phyloP scores from a whole-genome alignment of 2,329 filamentous ascomycete species.

The Cercospora sesami region DNA sequence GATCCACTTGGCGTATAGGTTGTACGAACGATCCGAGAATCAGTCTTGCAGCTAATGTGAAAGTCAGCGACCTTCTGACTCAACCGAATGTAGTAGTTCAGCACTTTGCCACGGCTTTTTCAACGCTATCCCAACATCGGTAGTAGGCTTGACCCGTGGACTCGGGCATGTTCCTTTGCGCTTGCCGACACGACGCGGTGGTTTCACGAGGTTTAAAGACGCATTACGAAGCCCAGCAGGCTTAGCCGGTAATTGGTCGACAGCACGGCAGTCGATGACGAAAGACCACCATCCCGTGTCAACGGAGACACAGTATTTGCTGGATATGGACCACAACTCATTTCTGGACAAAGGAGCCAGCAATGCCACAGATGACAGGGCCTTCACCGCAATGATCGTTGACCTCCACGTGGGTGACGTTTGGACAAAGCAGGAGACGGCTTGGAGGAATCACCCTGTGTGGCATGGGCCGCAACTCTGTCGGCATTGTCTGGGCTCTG shows the following conservation, averaged over 20 bases:
- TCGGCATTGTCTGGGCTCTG: background rate
- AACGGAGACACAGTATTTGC: background rate
- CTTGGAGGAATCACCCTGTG: background rate
- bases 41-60: conserved; percentile 1
- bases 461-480: background rate
- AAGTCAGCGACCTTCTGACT: conserved; percentile 1
- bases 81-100: background rate
- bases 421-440: background rate
- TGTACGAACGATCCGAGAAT: background rate
- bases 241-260: conserved; percentile 3
- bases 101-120: conserved; percentile 9
- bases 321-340: conserved; percentile 3
- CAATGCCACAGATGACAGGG: conserved; percentile 2
- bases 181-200: conserved; percentile 1
- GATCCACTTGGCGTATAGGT: background rate
- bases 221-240: conserved; percentile 3
- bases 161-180: conserved; percentile 7
- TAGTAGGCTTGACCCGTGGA: background rate
- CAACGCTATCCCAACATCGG: background rate
- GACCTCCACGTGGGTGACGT: background rate
- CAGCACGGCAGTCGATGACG: background rate
- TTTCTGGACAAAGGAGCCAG: conserved; percentile 2
- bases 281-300: conserved; percentile 3
- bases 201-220: background rate
- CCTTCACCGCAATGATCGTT: conserved; percentile 11